Base-by-base conservation (phyloP, 306 rosid species). In the Medicago ruthenica region DNA sequence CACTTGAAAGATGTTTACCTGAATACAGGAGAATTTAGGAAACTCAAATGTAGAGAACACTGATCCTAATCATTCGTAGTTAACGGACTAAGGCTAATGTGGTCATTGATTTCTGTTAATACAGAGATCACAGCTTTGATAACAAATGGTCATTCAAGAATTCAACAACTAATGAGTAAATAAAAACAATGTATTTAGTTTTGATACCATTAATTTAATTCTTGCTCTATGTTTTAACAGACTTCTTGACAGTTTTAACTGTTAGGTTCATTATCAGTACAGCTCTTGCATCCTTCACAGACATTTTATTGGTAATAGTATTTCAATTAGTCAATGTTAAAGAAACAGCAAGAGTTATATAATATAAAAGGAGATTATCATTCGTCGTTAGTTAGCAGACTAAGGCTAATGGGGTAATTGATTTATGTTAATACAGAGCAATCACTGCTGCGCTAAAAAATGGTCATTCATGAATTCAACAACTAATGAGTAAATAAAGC, bases 41-140 rank as follows among this genome's bases (percentile, higher is more conserved):
- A 12, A 45, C 51, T 45, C 51, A 45, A 45, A 50, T 50, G 9
- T 18, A 50, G 57, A 50, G 7, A 15, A 13, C 2, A 8, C 7
- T 50, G 20, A 16, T 50, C 57, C 55, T 50, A 16, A 50, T 50
- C 18, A 50, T 61, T 27, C 27, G 31, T 17, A 34, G 31, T 71
- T 57, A 22, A 70, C 63, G 20, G 45, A 45, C 34, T 54, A 40
- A 61, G 53, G 69, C 72, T 11, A 27, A 18, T n/a, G 6, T 20
- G 41, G 40, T 34, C 24, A 50, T 14, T 72, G 61, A 60, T 67
- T 73, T 71, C 70, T 67, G 74, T 72, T 76, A 58, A 37, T 70
- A 48, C 15, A 34, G 65, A 41, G n/a, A 71, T 14, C 18, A n/a
- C 37, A 16, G 27, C 40, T 17, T 39, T 44, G 9, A 42, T 22